Base-by-base conservation (phyloP, 495 filamentous ascomycete genomes). In the Hapsidospora chrysogenum region DNA sequence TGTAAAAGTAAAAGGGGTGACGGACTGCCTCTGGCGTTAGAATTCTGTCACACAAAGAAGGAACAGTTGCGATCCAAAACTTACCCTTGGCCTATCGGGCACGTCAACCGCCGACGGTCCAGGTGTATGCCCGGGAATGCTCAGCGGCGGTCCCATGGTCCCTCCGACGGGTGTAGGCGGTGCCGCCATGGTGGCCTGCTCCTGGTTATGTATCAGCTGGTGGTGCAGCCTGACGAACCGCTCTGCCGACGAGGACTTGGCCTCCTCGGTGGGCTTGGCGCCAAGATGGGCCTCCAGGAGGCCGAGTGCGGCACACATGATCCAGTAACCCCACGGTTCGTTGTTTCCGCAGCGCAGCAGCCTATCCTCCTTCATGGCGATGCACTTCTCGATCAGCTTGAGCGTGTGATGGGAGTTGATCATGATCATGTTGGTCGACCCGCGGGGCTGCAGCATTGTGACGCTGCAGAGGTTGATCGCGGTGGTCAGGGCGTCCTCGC, bases 361-460 rank as follows among this genome's bases (percentile, higher is more conserved):
- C n/a, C 52, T 50, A 34, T 63, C 58, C 42, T 63, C 60, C 42
- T 60, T 59, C 31, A 61, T 54, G 20, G 48, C 44, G 5, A 63
- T 36, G 40, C 60, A 60, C 41, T 54, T 55, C 37, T 59, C 55
- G 28, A 63, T 46, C 23, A 60, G 52, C 33, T 58, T 48, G 28
- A 62, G 40, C 3, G 53, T 61, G 41, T 60, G 50, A 39, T 57
- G 51, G n/a, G 50, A 52, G 37, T 58, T 60, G 41, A 54, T 53
- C 50, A 59, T 56, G 37, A 57, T 53, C 45, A 59, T 53, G 47
- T 54, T 61, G 23, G 51, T 58, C 10, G 50, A 52, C 4, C 46
- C 54, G 45, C 53, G 49, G n/a, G 61, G 61, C 39, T 67, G 63
- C 15, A 63, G 58, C 43, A 67, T 52, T 10, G 61, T 58, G 31